Evolutionary conservation across 768 basidiomycete genomes (phyloP), one percentile per base, ranked within the genome.

Genomic region (Tricholoma bakamatsutake): DNA sequence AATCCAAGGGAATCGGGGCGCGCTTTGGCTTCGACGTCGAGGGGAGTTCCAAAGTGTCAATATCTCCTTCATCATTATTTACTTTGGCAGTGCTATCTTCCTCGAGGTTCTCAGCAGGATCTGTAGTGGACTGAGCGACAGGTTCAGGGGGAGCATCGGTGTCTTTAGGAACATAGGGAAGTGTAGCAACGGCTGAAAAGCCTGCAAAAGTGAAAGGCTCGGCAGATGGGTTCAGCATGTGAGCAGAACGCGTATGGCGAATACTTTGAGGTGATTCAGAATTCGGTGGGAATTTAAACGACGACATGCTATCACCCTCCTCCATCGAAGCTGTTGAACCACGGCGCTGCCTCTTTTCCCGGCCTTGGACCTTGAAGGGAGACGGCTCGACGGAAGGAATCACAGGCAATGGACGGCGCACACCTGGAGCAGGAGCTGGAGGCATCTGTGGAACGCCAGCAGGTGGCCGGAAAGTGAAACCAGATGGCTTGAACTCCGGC

Each of bases 401-500:
- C 30, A 66, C 64, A n/a, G 66, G 66, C 21, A 69, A 54, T 12
- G 74, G 67, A 45, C 63, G 60, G 13, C 62, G 69, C 62, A 58
- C 62, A 58, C 56, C 67, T 54, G 43, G 66, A 7, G 65, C 65
- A 7, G 65, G 55, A 5, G 64, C 66, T 42, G 77, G 68, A 8
- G 79, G 71, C 70, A 90, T 76, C 47, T 80, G 76, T 15, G 89
- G 87, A 5, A 81, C 81, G 50, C 80, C 85, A 9, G 80, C 69
- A 12, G 88, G 85, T 30, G 84, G 81, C n/a, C 78, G 76, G 80
- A 93, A 93, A 15, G 82, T 89, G 69, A 93, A 93, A 15, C 79
- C 78, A 3, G 71, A 69, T 7, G 91, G 91, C 64, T 86, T 91
- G 71, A 93, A 93, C 67, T 91, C 91, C 12, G 80, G 80, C 2